A percentile compares a stretch with the other conserved stretches of the same genome.
These are phyloP conservation scores for Aschersonia sp. DNA, from an alignment of 2,329 filamentous ascomycete species.

Conservation along the genomic window DNA sequence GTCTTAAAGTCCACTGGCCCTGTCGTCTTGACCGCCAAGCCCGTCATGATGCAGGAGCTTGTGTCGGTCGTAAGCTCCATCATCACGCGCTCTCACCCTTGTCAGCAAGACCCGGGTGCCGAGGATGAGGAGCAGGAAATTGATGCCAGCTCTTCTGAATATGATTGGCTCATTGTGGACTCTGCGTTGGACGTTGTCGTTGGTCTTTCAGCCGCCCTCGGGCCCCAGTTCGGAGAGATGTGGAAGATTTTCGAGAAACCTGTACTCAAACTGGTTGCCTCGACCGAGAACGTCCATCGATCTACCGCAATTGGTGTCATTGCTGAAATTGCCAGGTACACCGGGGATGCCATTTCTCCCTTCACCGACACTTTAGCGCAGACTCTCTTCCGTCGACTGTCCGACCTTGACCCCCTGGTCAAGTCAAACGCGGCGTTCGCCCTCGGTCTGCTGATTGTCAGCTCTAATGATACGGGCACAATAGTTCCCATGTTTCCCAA, in stretches of 20 bases:
- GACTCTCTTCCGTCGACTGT: slow-evolving; percentile 70
- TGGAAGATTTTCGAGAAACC: slow-evolving; percentile 96
- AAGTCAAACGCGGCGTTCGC: slow-evolving; percentile 95
- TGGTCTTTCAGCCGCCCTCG: slow-evolving; percentile 69
- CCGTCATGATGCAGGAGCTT: slow-evolving; percentile 55
- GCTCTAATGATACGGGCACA: slow-evolving; percentile 55
- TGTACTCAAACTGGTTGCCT: slow-evolving; percentile 74
- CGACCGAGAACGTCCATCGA: slow-evolving; percentile 74
- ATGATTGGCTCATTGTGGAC: slow-evolving; percentile 94
- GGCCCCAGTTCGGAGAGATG: slow-evolving; percentile 65
- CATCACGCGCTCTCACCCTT: slow-evolving; percentile 81
- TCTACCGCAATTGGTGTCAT: slow-evolving; percentile 84
- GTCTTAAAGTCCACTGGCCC: slow-evolving; percentile 86
- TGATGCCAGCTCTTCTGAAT: slow-evolving; percentile 72
- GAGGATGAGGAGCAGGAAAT: slow-evolving; percentile 64
- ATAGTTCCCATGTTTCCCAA: slow-evolving; percentile 63
- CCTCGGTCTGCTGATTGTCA: slow-evolving; percentile 68
- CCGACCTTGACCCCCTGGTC: slow-evolving; percentile 79
- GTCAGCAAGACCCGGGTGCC: slow-evolving; percentile 78
- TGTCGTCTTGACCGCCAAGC: slow-evolving; percentile 60
- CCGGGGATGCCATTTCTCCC: slow-evolving; percentile 66
- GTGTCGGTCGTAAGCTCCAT: slow-evolving; percentile 63
- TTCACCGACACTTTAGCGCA: slow-evolving; percentile 67
- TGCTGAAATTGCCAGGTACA: slow-evolving; percentile 77
- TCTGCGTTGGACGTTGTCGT: slow-evolving; percentile 85